These are phyloP conservation scores for Pestalotiopsis sp. DNA, from an alignment of 2,329 filamentous ascomycete genomes.

Conservation along the genomic window DNA sequence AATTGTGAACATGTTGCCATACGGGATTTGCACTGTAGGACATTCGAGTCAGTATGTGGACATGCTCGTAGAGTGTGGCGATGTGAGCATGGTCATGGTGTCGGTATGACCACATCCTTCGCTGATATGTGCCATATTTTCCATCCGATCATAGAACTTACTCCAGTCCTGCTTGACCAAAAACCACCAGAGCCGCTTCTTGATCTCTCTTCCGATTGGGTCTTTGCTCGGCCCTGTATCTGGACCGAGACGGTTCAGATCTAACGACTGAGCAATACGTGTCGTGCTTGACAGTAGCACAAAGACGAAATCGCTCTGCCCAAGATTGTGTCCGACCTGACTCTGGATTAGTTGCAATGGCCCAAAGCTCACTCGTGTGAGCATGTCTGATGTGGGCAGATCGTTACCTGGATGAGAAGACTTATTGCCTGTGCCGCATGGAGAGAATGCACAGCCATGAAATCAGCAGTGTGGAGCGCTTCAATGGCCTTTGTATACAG, in stretches of 20 bases:
- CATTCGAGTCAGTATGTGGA: background rate
- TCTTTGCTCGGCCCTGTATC: background rate
- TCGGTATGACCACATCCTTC: background rate
- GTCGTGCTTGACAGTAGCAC: background rate
- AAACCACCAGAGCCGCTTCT: slow-evolving; percentile 3
- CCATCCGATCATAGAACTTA: background rate
- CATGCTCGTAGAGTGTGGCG: background rate
- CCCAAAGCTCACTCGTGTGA: background rate
- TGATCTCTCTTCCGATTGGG: background rate
- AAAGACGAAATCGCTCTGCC: slow-evolving; percentile 2
- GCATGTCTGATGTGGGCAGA: background rate
- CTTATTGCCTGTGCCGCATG: slow-evolving; percentile 3
- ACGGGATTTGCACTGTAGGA: background rate
- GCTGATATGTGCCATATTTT: background rate
- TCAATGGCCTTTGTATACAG: slow-evolving; percentile 2
- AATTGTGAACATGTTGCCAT: slow-evolving; percentile 4
- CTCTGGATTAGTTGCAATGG: background rate
- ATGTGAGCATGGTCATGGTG: background rate
- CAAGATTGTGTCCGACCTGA: slow-evolving; percentile 3
- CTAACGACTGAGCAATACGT: slow-evolving; percentile 6
- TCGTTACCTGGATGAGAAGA: slow-evolving; percentile 1
- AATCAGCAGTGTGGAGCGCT: slow-evolving; percentile 1
- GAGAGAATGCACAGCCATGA: slow-evolving; percentile 3
- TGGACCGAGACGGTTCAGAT: background rate
- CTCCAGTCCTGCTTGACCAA: slow-evolving; percentile 4